Evolutionary conservation across 768 basidiomycete genomes (phyloP), one percentile per base, ranked within the genome.

Genomic region (Psilocybe cyanescens): DNA sequence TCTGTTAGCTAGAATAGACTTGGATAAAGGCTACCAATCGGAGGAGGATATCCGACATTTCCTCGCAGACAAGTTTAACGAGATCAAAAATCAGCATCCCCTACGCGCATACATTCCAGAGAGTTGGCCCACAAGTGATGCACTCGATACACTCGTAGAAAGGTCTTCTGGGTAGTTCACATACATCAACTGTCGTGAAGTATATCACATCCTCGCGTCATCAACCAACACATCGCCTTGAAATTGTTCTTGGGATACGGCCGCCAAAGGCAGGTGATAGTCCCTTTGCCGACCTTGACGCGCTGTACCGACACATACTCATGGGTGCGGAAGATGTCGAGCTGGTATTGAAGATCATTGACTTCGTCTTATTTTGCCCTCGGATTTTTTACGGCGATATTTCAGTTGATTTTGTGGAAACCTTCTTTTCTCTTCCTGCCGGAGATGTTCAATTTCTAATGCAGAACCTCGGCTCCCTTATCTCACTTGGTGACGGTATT

Each of bases 131-230:
- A 11, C 14, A 7, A 9, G 17, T 0, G 17, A 11, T 2, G 24
- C 29, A 6, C 33, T 66, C 6, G 24, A 55, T 11, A 11, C 28
- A 1, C 39, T 66, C 8, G 54, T 55, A 5, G 4, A n/a, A 7
- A 62, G 65, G 35, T 60, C 65, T 4, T 64, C 63, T 0, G 64
- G 66, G 1, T 59, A 66, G 28, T 69, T 66, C 39, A 65, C 63
- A 67, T 48, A 61, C 68, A 0, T 46, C 65, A 4, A 62, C 59
- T 0, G 65, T 67, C 5, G 46, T 58, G 4, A 56, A 46, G 37
- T 65, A 58, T 51, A 31, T 69, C 14, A 28, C 49, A 8, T 58
- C 55, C 4, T 9, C 53, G 1, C 35, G 41, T 14, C 54, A 60
- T 11, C 48, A 31, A 9, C 66, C 66, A 16, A 41, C 29, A 6